A percentile compares a stretch with the other conserved stretches of the same genome.
Conservation (phyloP, 306 rosid genomes). For the Vigna angularis region DNA sequence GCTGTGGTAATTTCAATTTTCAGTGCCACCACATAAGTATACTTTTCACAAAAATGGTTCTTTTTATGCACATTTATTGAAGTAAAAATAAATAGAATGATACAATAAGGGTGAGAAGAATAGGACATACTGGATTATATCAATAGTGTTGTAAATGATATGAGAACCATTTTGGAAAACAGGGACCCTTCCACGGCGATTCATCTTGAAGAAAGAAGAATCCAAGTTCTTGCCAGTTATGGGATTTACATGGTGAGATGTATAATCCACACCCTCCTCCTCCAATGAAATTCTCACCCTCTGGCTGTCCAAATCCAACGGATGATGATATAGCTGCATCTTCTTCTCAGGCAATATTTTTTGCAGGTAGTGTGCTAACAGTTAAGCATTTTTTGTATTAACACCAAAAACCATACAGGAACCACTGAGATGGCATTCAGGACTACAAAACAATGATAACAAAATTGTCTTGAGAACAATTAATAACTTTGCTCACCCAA, state of each 20-base stretch:
- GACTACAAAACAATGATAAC: neutral
- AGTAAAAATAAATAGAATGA: neutral
- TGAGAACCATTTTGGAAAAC: constrained; percentile 80
- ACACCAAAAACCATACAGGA: neutral
- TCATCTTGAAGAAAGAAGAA: constrained; percentile 69
- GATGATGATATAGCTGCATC: constrained; percentile 30
- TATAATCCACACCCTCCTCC: constrained; percentile 44
- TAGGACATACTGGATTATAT: constrained; percentile 71
- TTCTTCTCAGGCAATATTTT: neutral
- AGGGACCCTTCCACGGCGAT: constrained; percentile 65
- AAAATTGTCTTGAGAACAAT: neutral
- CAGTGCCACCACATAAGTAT: neutral
- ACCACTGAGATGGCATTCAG: neutral
- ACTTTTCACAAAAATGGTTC: neutral
- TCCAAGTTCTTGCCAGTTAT: constrained; percentile 79
- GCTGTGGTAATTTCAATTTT: neutral
- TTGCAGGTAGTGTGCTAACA: neutral
- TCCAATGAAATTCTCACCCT: constrained; percentile 29
- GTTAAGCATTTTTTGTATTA: neutral
- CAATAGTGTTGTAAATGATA: constrained; percentile 65
- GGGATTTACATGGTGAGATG: constrained; percentile 82
- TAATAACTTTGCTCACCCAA: neutral
- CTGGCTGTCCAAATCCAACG: constrained; percentile 27
- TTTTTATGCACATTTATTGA: neutral
- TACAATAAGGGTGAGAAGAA: neutral